A percentile compares a stretch with the other conserved stretches of the same genome.
Evolutionary conservation across 306 rosid species (phyloP).

Genomic region (Medicago arabica): DNA sequence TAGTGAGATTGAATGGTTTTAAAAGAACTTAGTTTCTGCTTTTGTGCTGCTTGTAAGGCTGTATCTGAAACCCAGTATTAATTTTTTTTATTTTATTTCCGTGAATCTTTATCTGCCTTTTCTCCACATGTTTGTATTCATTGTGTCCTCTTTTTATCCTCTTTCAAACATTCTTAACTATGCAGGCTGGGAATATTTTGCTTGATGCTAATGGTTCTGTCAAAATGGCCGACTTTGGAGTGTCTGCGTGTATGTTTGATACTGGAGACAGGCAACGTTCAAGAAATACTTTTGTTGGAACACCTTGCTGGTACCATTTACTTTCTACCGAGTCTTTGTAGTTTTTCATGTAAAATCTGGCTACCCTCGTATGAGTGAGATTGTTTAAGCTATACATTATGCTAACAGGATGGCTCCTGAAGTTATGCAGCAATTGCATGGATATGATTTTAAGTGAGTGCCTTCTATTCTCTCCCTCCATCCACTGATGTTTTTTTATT

Average conservation of each 20-base stretch:
- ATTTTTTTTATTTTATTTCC: conserved; percentile 20
- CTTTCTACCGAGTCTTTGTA: conserved; percentile 34
- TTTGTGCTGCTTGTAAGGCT: conserved; percentile 39
- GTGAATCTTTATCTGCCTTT: conserved; percentile 23
- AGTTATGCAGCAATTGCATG: conserved; percentile 98
- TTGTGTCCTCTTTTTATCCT: conserved; percentile 22
- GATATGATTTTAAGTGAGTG: conserved; percentile 96
- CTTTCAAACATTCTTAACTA: conserved; percentile 39
- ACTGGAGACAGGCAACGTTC: conserved; percentile 93
- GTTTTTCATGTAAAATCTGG: conserved; percentile 18
- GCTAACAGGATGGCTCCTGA: conserved; percentile 98
- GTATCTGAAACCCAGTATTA: conserved; percentile 8
- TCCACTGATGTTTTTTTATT: background rate
- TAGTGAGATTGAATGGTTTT: conserved; percentile 19
- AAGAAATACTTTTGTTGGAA: conserved; percentile 97
- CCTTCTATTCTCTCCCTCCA: conserved; percentile 18
- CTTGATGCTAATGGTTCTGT: conserved; percentile 83
- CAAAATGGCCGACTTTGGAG: conserved; percentile 98
- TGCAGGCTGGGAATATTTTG: conserved; percentile 96
- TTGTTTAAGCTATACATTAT: conserved; percentile 33
- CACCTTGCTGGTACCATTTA: conserved; percentile 91
- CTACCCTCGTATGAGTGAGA: conserved; percentile 10
- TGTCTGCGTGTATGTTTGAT: conserved; percentile 94
- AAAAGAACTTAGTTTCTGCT: conserved; percentile 29
- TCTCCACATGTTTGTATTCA: conserved; percentile 18